Evolutionary conservation across 2,329 filamentous ascomycete genomes (phyloP), one percentile per base, ranked within the genome.

Genomic region (Fusarium mundagurra): DNA sequence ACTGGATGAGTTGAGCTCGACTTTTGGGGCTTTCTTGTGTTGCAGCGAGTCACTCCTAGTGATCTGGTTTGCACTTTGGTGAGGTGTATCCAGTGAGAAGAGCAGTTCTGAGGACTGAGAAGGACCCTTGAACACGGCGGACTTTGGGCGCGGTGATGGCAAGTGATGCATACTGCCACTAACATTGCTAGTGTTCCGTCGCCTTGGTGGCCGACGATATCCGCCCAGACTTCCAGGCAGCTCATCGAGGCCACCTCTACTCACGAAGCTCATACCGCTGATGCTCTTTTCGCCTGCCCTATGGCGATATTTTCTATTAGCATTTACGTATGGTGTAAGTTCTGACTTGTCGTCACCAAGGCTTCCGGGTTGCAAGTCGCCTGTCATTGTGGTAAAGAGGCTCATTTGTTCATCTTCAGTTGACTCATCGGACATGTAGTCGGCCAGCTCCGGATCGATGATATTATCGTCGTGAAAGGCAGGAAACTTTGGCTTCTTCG

Each of bases 391-490:
- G 4, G 93, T 92, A 82, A 97, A 93, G 18, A 98, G 92, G 79
- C 92, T 95, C 83, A 95, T 92, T 77, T 97, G 94, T 74, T 99
- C 95, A 77, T 98, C 95, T 43, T 93, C 96, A 77, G 94, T 98
- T 4, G 95, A 98, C 54, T 94, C 95, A 80, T 99, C 96, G 12
- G 96, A 99, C 87, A 99, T 93, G 83, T 97, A 99, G 39, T 94
- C 93, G 10, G 95, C 96, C 61, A 99, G 86, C 79, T 99, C 96
- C 3, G 96, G 96, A 80, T 99, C 96, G 76, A 99, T 98, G 76
- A 99, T 98, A 80, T 96, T 98, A 85, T 99, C 96, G 79, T 96
- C 95, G 81, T 99, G 96, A 77, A 99, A 98, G n/a, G 95, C 95
- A 22, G 95, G 92, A 41, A 98, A 88, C 47, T 91, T 90, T 13